phyloP scores from a whole-genome alignment of 2,329 filamentous ascomycete genomes.

The Colletotrichum chlorophyti region DNA sequence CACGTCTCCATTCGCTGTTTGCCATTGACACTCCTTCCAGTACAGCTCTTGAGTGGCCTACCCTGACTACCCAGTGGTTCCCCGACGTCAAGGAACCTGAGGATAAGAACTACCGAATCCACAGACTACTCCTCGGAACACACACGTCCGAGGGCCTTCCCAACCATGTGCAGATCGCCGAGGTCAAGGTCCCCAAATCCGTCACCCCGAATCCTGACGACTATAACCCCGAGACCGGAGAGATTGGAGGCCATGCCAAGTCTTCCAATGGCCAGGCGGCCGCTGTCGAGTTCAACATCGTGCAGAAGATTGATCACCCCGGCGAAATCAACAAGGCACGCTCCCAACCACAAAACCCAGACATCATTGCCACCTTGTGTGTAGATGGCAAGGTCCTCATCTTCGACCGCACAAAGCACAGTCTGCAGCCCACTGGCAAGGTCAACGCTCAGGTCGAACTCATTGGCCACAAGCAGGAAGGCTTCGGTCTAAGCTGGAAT shows the following conservation, averaged over 20 bases:
- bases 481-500: slow-evolving; percentile 93
- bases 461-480: slow-evolving; percentile 84
- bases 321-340: slow-evolving; percentile 98
- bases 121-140: slow-evolving; percentile 91
- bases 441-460: slow-evolving; percentile 86
- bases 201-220: slow-evolving; percentile 77
- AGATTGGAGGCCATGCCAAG: slow-evolving; percentile 92
- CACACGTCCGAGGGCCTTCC: slow-evolving; percentile 86
- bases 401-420: slow-evolving; percentile 96
- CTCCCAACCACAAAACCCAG: slow-evolving; percentile 96
- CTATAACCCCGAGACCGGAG: slow-evolving; percentile 89
- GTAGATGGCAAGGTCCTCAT: slow-evolving; percentile 88
- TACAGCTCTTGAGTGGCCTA: slow-evolving; percentile 96
- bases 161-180: slow-evolving; percentile 94
- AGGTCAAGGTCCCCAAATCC: slow-evolving; percentile 89
- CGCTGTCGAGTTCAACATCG: slow-evolving; percentile 85
- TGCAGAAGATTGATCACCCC: slow-evolving; percentile 95
- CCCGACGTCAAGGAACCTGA: slow-evolving; percentile 90
- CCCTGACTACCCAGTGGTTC: slow-evolving; percentile 97
- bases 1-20: not conserved
- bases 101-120: slow-evolving; percentile 85
- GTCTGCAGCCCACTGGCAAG: slow-evolving; percentile 74
- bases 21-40: slow-evolving; percentile 45
- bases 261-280: slow-evolving; percentile 65
- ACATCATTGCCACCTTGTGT: slow-evolving; percentile 93